Evolutionary conservation across 1,284 basidiomycete genomes (phyloP), one percentile per base, ranked within the genome.

Genomic region (Hortiboletus rubellus): DNA sequence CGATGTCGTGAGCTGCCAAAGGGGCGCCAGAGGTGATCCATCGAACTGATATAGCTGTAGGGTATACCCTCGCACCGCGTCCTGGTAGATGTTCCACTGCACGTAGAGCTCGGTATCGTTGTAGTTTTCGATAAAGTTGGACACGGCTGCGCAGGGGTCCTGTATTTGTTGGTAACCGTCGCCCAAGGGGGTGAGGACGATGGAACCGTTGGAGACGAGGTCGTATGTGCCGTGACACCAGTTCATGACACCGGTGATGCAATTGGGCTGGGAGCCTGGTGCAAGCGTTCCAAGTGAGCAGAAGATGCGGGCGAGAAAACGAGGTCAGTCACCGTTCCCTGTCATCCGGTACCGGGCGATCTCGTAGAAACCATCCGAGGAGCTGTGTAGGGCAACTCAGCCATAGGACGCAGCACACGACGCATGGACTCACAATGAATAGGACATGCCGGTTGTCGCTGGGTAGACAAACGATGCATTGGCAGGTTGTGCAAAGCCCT

Each of bases 111-210:
- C 73, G 18, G 76, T 87, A 62, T 81, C 67, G 76, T 92, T 89
- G 81, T 93, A 96, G 56, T 79, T 75, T 66, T 93, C 86, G 67
- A 96, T 83, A 69, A 94, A 86, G 72, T 94, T 92, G 31, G 93
- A 93, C 7, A 82, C 78, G 5, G 92, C 89, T 2, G 88, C 89
- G 68, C 95, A 98, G 0, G 92, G 86, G 64, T 95, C 89, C 77
- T 98, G 93, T 47, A 96, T 83, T 76, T 95, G 93, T 71, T 96
- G 92, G 74, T 84, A 92, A 15, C 94, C 94, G 70, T 97, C 94
- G 15, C 78, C 81, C 62, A 91, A 82, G 3, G 93, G 90, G 3
- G 68, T 77, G 66, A 92, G 74, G 41, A 81, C 69, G 58, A 97
- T 85, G 12, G 91, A 92, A 12, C 92, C 92, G 70, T 96, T 94